A percentile compares a stretch with the other conserved stretches of the same genome.
Conservation (phyloP, 306 rosid genomes). For the Astragalus glycyphyllos region DNA sequence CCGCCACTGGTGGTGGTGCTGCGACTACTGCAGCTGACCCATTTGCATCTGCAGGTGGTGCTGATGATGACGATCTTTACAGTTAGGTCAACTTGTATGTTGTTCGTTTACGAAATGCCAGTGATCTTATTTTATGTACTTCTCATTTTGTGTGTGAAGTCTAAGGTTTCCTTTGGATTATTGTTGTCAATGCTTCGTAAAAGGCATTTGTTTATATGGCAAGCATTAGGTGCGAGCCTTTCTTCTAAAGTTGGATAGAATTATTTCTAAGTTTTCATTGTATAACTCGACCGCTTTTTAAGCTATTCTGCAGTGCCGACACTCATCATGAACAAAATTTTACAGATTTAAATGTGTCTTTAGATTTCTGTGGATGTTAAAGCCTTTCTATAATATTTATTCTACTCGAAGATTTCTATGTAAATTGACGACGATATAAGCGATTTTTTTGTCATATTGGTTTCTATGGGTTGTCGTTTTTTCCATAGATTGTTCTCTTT, state of each 20-base stretch:
- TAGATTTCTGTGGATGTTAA: background rate
- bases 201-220: slow-evolving; percentile 41
- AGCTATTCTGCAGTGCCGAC: slow-evolving; percentile 36
- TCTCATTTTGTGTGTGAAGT: slow-evolving; percentile 25
- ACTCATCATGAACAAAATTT: slow-evolving; percentile 12
- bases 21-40: slow-evolving; percentile 65
- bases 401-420: background rate
- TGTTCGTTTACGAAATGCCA: background rate
- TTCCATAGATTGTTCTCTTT: too few relatives aligned
- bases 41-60: slow-evolving; percentile 78
- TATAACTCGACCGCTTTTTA: slow-evolving; percentile 30
- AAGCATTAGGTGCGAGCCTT: slow-evolving; percentile 37
- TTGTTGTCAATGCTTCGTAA: slow-evolving; percentile 29
- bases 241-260: slow-evolving; percentile 15
- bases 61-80: slow-evolving; percentile 96
- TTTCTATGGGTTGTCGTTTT: background rate
- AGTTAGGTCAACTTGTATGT: slow-evolving; percentile 52
- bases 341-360: slow-evolving; percentile 4
- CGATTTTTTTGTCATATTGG: background rate
- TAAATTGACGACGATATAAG: background rate
- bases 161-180: slow-evolving; percentile 44
- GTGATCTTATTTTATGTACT: slow-evolving; percentile 40
- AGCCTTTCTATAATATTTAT: background rate
- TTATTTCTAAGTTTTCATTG: slow-evolving; percentile 11
- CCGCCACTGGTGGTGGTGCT: slow-evolving; percentile 39